phyloP scores from a whole-genome alignment of 345 rosid genomes.

The Citrus sinensis region DNA sequence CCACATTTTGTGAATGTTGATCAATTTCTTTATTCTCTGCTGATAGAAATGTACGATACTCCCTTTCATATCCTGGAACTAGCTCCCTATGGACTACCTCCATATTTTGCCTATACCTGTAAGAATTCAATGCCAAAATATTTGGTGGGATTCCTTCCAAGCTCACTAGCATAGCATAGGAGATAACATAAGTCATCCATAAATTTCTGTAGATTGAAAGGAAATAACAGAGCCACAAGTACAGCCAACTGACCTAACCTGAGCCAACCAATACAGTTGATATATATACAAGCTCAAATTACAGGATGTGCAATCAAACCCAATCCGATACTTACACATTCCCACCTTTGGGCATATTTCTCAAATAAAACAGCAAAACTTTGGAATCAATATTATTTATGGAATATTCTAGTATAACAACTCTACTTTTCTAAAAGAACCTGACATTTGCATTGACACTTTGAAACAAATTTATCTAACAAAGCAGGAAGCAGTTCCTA shows the following conservation, averaged over 20 bases:
- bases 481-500: neutral
- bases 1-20: neutral
- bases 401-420: neutral
- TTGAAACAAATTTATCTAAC: neutral
- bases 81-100: neutral
- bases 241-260: neutral
- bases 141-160: neutral
- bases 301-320: neutral
- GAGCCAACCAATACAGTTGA: neutral
- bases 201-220: neutral
- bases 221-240: neutral
- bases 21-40: neutral
- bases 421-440: neutral
- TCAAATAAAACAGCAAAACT: neutral
- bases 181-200: neutral
- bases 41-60: neutral
- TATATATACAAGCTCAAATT: neutral
- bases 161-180: neutral
- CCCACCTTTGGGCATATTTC: neutral
- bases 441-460: neutral
- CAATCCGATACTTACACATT: neutral
- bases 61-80: neutral
- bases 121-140: neutral
- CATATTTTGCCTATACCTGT: neutral
- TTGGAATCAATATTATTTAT: neutral